Evolutionary conservation across 1,284 basidiomycete genomes (phyloP).

Genomic region (Paramarasmius palmivorus): DNA sequence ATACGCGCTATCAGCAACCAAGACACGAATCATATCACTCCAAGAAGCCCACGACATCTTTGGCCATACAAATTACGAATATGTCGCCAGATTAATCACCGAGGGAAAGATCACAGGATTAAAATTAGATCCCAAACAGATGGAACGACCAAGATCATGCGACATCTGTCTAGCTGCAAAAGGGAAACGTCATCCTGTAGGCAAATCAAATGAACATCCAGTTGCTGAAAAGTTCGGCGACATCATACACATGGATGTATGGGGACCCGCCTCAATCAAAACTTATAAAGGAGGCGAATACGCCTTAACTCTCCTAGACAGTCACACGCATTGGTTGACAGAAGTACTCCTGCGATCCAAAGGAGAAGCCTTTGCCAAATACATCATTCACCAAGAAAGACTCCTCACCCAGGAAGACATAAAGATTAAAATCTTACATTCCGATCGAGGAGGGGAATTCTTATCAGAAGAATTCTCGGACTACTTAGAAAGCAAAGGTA

Average conservation of each 20-base stretch:
- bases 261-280: constrained; percentile 33
- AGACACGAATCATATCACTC: neutral
- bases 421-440: constrained; percentile 18
- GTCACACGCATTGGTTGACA: constrained; percentile 20
- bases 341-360: constrained; percentile 13
- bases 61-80: neutral
- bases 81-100: neutral
- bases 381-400: constrained; percentile 15
- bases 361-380: constrained; percentile 18
- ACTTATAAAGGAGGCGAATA: constrained; percentile 24
- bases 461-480: constrained; percentile 19
- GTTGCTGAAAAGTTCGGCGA: neutral
- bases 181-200: neutral
- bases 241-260: constrained; percentile 28
- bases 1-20: neutral
- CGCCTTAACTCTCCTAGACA: constrained; percentile 26
- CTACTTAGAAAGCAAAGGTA: constrained; percentile 22
- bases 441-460: constrained; percentile 28
- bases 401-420: constrained; percentile 10
- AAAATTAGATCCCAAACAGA: neutral
- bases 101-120: neutral
- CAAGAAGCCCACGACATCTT: neutral
- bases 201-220: neutral
- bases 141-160: neutral
- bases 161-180: neutral